Evolutionary conservation across 2,329 filamentous ascomycete species (phyloP).

Genomic region (Rutstroemia sp.): DNA sequence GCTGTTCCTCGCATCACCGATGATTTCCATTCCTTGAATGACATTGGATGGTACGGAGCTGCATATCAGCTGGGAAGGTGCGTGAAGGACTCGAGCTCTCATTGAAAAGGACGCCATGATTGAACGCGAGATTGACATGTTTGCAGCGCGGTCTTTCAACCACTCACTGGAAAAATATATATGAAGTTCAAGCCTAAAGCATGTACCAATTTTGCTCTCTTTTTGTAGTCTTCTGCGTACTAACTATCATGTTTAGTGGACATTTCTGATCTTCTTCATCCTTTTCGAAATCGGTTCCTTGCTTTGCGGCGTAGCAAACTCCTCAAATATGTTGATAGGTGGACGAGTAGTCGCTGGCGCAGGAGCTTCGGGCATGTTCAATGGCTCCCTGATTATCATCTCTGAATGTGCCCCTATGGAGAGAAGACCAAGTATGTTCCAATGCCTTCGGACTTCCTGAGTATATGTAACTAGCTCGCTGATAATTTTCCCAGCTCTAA

Average conservation of each 20-base stretch:
- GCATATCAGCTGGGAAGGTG: not conserved
- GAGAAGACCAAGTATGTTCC: not conserved
- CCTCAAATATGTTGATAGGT: constrained; percentile 20
- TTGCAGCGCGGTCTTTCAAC: not conserved
- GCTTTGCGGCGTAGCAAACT: constrained; percentile 8
- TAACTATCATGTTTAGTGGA: not conserved
- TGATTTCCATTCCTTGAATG: not conserved
- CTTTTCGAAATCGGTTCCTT: not conserved
- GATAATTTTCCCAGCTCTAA: not conserved
- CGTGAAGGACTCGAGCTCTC: not conserved
- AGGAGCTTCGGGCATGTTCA: not conserved
- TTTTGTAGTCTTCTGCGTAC: not conserved
- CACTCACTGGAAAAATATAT: not conserved
- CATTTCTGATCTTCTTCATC: not conserved
- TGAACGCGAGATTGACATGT: not conserved
- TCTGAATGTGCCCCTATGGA: not conserved
- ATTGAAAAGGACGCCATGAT: not conserved
- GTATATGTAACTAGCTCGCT: not conserved
- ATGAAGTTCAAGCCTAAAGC: not conserved
- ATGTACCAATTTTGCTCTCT: not conserved
- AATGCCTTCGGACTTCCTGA: not conserved
- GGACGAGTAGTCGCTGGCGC: not conserved
- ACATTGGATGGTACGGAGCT: constrained; percentile 1
- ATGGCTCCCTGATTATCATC: constrained; percentile 1
- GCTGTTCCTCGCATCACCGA: constrained; percentile 1